These are phyloP conservation scores for Podosphaera fusca DNA, from an alignment of 2,329 filamentous ascomycete species.

Conservation along the genomic window DNA sequence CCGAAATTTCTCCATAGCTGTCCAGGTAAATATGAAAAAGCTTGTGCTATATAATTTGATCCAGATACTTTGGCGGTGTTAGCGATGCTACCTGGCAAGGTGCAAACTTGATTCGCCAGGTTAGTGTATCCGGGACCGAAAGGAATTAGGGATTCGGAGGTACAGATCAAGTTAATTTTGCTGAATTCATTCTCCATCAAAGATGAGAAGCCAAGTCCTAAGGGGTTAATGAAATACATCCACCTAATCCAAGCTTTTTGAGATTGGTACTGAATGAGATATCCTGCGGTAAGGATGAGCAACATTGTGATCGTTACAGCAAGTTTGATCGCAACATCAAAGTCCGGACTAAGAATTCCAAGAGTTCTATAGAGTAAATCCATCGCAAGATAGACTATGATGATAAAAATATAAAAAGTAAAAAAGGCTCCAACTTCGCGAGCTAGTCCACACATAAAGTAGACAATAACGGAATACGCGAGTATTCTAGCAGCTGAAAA, in stretches of 20 bases:
- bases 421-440: constrained; percentile 55
- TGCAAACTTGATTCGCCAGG: constrained; percentile 59
- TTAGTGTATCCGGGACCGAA: constrained; percentile 45
- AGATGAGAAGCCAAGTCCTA: constrained; percentile 51
- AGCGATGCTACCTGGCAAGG: constrained; percentile 44
- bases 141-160: constrained; percentile 43
- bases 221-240: constrained; percentile 56
- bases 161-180: constrained; percentile 44
- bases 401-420: constrained; percentile 48
- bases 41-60: constrained; percentile 40
- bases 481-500: constrained; percentile 50
- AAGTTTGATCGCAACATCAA: constrained; percentile 68
- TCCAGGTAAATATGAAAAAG: constrained; percentile 40
- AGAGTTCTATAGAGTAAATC: constrained; percentile 57
- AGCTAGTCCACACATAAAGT: constrained; percentile 52
- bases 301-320: constrained; percentile 58
- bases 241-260: constrained; percentile 58
- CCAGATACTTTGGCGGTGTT: constrained; percentile 44
- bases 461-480: constrained; percentile 51
- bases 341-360: constrained; percentile 53
- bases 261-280: constrained; percentile 57
- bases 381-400: constrained; percentile 48
- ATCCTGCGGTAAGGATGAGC: constrained; percentile 63
- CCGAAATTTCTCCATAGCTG: constrained; percentile 70
- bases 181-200: constrained; percentile 79